Percentiles rank a stretch among this genome's conserved stretches.
Evolutionary conservation across 1,284 basidiomycete genomes (phyloP).

Genomic region (Irpex sp.): DNA sequence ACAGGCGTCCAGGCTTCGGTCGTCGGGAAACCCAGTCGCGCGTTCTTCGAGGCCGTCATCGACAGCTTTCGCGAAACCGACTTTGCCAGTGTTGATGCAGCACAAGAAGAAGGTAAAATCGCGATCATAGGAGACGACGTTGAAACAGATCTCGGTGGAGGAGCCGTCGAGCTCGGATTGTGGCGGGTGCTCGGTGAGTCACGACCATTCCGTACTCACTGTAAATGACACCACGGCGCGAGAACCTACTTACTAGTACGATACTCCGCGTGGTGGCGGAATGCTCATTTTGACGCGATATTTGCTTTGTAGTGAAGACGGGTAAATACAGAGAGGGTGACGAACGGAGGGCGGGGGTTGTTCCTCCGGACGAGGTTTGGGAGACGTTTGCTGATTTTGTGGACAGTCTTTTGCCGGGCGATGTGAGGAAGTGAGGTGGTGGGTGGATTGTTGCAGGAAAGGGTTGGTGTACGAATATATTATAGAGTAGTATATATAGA

Average conservation of each 20-base stretch:
- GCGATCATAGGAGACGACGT: slow-evolving; percentile 67
- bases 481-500: background rate
- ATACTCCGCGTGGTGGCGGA: background rate
- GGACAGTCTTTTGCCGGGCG: slow-evolving; percentile 32
- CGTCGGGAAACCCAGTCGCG: slow-evolving; percentile 59
- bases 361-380: slow-evolving; percentile 46
- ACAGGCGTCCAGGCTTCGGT: slow-evolving; percentile 42
- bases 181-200: slow-evolving; percentile 57
- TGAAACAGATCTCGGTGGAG: slow-evolving; percentile 58
- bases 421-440: background rate
- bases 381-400: slow-evolving; percentile 53
- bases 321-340: slow-evolving; percentile 61
- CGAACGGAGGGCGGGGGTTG: slow-evolving; percentile 33
- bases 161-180: slow-evolving; percentile 53
- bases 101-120: slow-evolving; percentile 29
- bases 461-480: background rate
- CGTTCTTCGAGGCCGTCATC: slow-evolving; percentile 58
- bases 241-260: background rate
- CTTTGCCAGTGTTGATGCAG: background rate
- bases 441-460: background rate
- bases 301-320: slow-evolving; percentile 41
- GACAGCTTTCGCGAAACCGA: slow-evolving; percentile 33
- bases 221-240: background rate
- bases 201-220: slow-evolving; percentile 1
- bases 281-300: slow-evolving; percentile 9